Evolutionary conservation across 352 stramenopile genomes (phyloP), one percentile per base, ranked within the genome.

Genomic region (Phytopythium delawarense): DNA sequence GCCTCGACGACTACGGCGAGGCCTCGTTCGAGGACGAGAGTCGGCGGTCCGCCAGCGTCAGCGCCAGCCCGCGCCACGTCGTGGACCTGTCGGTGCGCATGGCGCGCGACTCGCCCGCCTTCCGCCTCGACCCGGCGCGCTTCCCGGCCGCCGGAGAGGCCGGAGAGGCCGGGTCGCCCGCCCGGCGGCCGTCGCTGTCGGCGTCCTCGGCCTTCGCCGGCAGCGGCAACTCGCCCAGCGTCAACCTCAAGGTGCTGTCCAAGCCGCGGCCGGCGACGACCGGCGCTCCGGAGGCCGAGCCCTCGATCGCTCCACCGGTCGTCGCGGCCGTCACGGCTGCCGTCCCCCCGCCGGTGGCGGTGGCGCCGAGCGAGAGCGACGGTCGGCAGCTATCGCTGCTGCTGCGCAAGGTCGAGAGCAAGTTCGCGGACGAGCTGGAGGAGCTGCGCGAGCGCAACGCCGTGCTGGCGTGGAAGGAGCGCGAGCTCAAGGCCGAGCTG

Each of bases 381-480:
- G 69, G 79, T 44, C 73, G 71, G 63, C 81, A 79, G 48, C 72
- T 92, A 61, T 88, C 85, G 65, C 61, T 92, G 63, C 72, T 92
- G 53, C 67, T 92, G 53, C 81, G 85, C 40, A 87, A 89, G 51
- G 59, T 92, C 20, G 85, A 94, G 65, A 88, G 76, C 61, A 90
- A 90, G 59, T 89, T 89, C 57, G 71, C 86, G 61, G 84, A 93
- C 64, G 81, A 94, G 53, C 69, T 93, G 20, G 84, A 93, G 54
- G 67, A 76, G 44, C 72, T 93, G 8, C 83, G 84, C 42, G 79
- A 92, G 57, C 72, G 83, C 48, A 88, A 88, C 63, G 76, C 81
- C 16, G 66, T 88, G 62, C 76, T 91, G 30, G 61, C 71, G 37
- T 91, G 80, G 76, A 82, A 84, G 44, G 79, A 88, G 65, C 80